Evolutionary conservation across 2,329 filamentous ascomycete species (phyloP).

Genomic region (Aureobasidium sp.): DNA sequence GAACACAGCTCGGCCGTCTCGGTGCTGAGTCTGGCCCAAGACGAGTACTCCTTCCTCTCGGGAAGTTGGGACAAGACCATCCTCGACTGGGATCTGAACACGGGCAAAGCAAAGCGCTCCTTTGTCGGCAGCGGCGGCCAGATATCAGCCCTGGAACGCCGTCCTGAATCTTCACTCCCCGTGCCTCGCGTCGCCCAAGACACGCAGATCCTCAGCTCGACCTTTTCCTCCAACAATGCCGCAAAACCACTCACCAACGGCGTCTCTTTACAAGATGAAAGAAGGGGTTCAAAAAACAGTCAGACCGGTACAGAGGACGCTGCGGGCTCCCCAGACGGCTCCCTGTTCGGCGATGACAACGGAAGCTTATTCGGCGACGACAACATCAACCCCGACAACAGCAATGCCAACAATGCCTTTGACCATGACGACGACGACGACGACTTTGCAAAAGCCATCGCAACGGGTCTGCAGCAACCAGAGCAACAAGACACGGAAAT

Average conservation of each 20-base stretch:
- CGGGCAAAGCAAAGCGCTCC: conserved; percentile 64
- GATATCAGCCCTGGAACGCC: conserved; percentile 79
- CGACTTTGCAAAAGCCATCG: conserved; percentile 70
- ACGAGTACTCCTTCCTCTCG: conserved; percentile 81
- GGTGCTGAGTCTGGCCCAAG: conserved; percentile 70
- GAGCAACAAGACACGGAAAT: conserved; percentile 37
- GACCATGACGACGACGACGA: conserved; percentile 72
- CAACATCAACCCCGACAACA: conserved; percentile 45
- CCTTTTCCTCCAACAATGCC: conserved; percentile 68
- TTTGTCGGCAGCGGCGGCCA: conserved; percentile 76
- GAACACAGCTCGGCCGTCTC: conserved; percentile 89
- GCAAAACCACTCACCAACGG: conserved; percentile 46
- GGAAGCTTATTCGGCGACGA: conserved; percentile 79
- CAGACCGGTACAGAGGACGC: conserved; percentile 49
- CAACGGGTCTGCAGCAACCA: conserved; percentile 41
- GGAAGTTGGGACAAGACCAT: conserved; percentile 96
- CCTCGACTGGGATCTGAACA: conserved; percentile 91
- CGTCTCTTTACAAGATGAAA: conserved; percentile 24
- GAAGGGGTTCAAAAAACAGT: conserved; percentile 25
- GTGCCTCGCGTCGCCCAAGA: conserved; percentile 67
- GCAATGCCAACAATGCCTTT: conserved; percentile 49
- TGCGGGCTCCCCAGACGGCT: conserved; percentile 62
- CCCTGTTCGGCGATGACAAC: conserved; percentile 72
- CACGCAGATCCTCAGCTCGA: conserved; percentile 50
- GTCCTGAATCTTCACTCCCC: conserved; percentile 67